Evolutionary conservation across 768 basidiomycete species (phyloP).

Genomic region (Amanita molliuscula): DNA sequence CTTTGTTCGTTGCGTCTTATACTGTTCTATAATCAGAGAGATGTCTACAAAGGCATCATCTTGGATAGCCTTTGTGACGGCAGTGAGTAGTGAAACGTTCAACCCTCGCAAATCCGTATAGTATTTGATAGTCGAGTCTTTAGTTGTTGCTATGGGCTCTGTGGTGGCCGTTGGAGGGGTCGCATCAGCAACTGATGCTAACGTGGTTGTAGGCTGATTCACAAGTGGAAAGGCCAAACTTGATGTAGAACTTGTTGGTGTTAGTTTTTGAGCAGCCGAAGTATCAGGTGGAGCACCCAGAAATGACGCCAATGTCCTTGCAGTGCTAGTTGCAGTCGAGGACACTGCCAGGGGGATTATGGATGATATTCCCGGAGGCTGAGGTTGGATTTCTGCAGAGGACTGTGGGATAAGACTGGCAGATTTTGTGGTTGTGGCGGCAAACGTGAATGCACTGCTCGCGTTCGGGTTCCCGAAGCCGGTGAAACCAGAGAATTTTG

Average conservation of each 20-base stretch:
- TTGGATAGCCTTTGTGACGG: conserved; percentile 47
- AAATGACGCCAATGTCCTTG: conserved; percentile 43
- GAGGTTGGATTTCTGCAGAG: conserved; percentile 7
- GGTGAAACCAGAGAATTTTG: conserved; percentile 41
- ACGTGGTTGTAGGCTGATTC: conserved; percentile 1
- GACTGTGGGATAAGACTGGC: conserved; percentile 9
- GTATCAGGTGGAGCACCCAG: conserved; percentile 16
- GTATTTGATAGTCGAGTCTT: conserved; percentile 35
- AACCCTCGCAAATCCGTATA: conserved; percentile 67
- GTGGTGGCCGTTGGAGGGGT: conserved; percentile 6
- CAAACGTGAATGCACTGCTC: conserved; percentile 31
- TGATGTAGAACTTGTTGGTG: background rate
- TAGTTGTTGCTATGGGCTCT: conserved; percentile 19
- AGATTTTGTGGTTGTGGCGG: conserved; percentile 17
- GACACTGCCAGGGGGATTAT: conserved; percentile 11
- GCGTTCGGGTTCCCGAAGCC: conserved; percentile 35
- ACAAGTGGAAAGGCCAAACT: conserved; percentile 1
- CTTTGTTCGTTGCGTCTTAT: conserved; percentile 42
- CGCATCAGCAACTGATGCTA: background rate
- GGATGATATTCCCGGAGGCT: conserved; percentile 8
- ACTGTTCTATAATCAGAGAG: conserved; percentile 42
- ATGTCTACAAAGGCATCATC: conserved; percentile 66
- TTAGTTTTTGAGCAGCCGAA: conserved; percentile 4
- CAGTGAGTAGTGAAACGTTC: conserved; percentile 55
- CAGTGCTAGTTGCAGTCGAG: conserved; percentile 30